A percentile compares a stretch with the other conserved stretches of the same genome.
These are phyloP conservation scores for Botrytis cinerea DNA, from an alignment of 2,329 filamentous ascomycete genomes.

Conservation along the genomic window DNA sequence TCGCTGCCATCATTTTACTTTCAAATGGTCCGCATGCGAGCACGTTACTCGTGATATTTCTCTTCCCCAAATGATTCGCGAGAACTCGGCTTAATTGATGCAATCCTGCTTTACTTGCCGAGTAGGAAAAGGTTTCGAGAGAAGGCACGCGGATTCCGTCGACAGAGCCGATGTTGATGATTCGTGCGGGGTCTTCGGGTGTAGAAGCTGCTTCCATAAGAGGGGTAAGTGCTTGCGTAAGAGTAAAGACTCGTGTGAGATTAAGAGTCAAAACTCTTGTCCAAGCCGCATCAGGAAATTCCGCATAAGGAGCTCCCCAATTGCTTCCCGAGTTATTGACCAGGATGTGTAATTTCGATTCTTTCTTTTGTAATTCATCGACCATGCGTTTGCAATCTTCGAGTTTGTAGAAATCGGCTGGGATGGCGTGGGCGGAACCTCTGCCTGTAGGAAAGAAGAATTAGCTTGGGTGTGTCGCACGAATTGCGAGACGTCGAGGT, in stretches of 20 bases:
- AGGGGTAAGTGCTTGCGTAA: conserved; percentile 62
- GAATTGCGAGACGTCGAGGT: background rate
- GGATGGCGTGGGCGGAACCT: conserved; percentile 60
- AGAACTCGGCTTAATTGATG: conserved; percentile 66
- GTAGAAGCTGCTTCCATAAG: conserved; percentile 56
- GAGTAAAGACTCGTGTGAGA: conserved; percentile 66
- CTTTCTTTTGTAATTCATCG: conserved; percentile 54
- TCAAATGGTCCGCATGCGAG: conserved; percentile 72
- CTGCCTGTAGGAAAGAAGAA: conserved; percentile 39
- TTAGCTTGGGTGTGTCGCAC: background rate
- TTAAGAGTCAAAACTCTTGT: conserved; percentile 59
- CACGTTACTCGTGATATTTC: conserved; percentile 65
- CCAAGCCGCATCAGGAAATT: conserved; percentile 61
- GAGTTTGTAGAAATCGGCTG: conserved; percentile 64
- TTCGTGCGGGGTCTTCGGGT: conserved; percentile 51
- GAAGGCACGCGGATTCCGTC: conserved; percentile 62
- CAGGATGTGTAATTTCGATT: conserved; percentile 59
- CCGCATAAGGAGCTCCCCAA: conserved; percentile 62
- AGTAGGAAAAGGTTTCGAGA: conserved; percentile 62
- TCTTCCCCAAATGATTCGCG: conserved; percentile 60
- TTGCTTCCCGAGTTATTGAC: conserved; percentile 67
- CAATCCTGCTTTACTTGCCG: conserved; percentile 62
- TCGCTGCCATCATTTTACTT: conserved; percentile 73
- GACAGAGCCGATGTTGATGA: conserved; percentile 67
- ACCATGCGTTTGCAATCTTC: conserved; percentile 59